Evolutionary conservation across 768 basidiomycete species (phyloP), one percentile per base, ranked within the genome.

Genomic region (Podaxis mareebaensis): DNA sequence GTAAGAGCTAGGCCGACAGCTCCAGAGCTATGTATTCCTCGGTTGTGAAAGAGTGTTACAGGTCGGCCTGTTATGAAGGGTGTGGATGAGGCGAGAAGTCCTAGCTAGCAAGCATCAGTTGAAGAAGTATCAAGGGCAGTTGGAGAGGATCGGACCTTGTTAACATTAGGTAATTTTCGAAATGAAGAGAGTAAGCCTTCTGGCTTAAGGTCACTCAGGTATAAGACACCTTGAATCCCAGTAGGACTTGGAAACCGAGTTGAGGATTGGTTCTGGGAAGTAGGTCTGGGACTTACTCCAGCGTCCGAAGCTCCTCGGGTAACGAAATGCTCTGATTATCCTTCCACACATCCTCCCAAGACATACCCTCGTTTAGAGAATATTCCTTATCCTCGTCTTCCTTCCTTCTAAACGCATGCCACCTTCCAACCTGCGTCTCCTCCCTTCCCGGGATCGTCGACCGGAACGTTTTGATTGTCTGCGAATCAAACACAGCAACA

Each of bases 21-120:
- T 6, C 92, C 92, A 6, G 82, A 77, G 0, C 83, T 85, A 60
- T 81, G 72, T 26, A 91, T 80, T 1, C 79, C 70, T 40, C 78
- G 75, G 55, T 89, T 83, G 63, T 81, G 73, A 64, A 92, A 86
- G 10, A 93, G 76, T 0, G 92, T 93, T 30, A 88, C 83, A 0
- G 88, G 86, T 20, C 88, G 76, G 13, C 91, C 92, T 1, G 90
- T 93, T 4, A 91, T 75, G 71, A 93, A 93, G 0, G 91, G 91
- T 2, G 92, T 93, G 2, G 91, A 88, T 0, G 91, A 79, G 0
- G 87, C 88, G 22, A 89, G 72, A 20, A 93, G 78, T 3, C 91
- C 90, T 58, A 91, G 74, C 85, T 91, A 64, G 33, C 46, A 60
- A 46, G 10, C 12, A 20, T 52, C 15, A 44, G 46, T n/a, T 4